Percentiles rank a stretch among this genome's conserved stretches.
Evolutionary conservation across 768 basidiomycete genomes (phyloP).

Genomic region (Boletus pseudopeckii): DNA sequence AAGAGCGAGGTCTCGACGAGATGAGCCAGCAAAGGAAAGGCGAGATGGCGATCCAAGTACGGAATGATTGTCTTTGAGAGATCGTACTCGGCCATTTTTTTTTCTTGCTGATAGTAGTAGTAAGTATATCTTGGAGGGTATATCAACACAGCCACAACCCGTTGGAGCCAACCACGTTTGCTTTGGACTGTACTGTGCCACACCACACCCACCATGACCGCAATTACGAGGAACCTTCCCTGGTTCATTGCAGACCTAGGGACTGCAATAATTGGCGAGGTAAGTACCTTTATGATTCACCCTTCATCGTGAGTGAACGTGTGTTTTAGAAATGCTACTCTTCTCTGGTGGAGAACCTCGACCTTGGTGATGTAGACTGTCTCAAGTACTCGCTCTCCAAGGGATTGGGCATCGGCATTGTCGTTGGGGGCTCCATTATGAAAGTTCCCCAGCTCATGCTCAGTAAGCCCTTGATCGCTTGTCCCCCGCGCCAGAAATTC

Average conservation of each 20-base stretch:
- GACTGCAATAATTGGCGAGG: slow-evolving; percentile 78
- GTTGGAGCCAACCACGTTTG: neutral
- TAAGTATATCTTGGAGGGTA: slow-evolving; percentile 5
- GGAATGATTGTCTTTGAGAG: slow-evolving; percentile 88
- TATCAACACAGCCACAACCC: slow-evolving; percentile 24
- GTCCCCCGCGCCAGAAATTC: neutral
- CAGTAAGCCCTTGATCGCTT: slow-evolving; percentile 44
- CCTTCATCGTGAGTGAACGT: neutral
- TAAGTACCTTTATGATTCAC: slow-evolving; percentile 27
- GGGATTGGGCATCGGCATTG: slow-evolving; percentile 88
- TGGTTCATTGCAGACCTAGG: slow-evolving; percentile 81
- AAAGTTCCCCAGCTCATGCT: slow-evolving; percentile 93
- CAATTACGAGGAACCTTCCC: slow-evolving; percentile 81
- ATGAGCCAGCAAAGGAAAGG: slow-evolving; percentile 89
- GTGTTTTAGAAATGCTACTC: slow-evolving; percentile 77
- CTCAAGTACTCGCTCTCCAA: slow-evolving; percentile 92
- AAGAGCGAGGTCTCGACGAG: slow-evolving; percentile 75
- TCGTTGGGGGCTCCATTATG: slow-evolving; percentile 90
- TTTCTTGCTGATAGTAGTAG: slow-evolving; percentile 1
- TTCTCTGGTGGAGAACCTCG: slow-evolving; percentile 81
- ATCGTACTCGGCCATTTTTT: slow-evolving; percentile 81
- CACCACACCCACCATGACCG: slow-evolving; percentile 50
- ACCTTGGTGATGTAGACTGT: slow-evolving; percentile 75
- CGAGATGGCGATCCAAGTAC: slow-evolving; percentile 91
- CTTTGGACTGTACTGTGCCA: neutral